These are phyloP conservation scores for Prunus armeniaca DNA, from an alignment of 306 rosid genomes.

Conservation along the genomic window DNA sequence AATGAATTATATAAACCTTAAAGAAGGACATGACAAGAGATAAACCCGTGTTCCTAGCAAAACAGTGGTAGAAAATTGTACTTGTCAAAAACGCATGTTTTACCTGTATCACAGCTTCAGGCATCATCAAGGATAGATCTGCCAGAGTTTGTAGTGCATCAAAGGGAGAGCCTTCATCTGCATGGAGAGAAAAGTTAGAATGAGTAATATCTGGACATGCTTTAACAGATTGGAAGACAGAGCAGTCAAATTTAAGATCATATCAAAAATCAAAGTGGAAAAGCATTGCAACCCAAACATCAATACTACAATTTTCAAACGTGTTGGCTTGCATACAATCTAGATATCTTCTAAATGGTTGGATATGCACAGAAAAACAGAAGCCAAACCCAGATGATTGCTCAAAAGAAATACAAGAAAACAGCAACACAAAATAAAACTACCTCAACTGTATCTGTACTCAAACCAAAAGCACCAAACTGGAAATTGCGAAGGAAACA, in stretches of 20 bases:
- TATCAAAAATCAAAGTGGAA: not conserved
- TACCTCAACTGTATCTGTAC: not conserved
- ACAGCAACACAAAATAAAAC: not conserved
- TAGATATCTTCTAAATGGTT: not conserved
- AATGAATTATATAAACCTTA: not conserved
- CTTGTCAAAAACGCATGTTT: conserved; percentile 24
- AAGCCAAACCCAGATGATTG: not conserved
- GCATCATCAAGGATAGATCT: conserved; percentile 91
- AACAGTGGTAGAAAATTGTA: not conserved
- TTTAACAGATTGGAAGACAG: conserved; percentile 9
- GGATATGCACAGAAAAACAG: not conserved
- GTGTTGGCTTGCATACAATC: not conserved
- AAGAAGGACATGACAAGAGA: conserved; percentile 12
- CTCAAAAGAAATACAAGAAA: not conserved
- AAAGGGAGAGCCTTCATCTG: conserved; percentile 75
- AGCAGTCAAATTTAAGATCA: not conserved
- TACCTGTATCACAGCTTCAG: conserved; percentile 59
- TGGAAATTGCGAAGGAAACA: not conserved
- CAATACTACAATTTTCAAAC: not conserved
- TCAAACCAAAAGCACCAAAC: not conserved
- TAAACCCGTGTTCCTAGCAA: not conserved
- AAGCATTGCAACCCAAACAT: not conserved
- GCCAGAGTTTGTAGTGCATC: conserved; percentile 91
- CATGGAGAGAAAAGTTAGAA: conserved; percentile 26
- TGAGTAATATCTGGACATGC: conserved; percentile 12